phyloP scores from a whole-genome alignment of 2,329 filamentous ascomycete genomes.

The Cercospora janseana region DNA sequence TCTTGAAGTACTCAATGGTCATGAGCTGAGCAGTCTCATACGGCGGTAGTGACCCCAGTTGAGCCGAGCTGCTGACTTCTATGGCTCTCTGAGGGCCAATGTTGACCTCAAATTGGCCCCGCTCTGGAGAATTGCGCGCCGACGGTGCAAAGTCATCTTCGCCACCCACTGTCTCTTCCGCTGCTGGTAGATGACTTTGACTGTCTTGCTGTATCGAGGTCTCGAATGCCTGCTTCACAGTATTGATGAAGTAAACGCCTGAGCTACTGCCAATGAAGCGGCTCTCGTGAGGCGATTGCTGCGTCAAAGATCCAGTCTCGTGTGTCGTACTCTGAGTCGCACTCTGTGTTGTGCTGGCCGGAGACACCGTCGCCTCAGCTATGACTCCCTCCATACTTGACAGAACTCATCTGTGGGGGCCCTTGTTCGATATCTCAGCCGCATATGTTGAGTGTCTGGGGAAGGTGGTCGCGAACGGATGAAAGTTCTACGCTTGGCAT shows the following conservation, averaged over 20 bases:
- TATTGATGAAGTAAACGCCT: constrained; percentile 56
- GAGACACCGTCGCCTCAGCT: constrained; percentile 22
- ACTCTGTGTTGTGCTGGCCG: constrained; percentile 18
- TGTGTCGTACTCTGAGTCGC: constrained; percentile 15
- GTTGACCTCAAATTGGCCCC: constrained; percentile 21
- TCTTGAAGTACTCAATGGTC: constrained; percentile 51
- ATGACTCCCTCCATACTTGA: constrained; percentile 2
- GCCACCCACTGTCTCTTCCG: constrained; percentile 27
- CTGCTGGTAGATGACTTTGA: constrained; percentile 18
- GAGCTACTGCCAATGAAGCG: constrained; percentile 53
- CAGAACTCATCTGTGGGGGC: too few relatives aligned
- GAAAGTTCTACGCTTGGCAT: constrained; percentile 9
- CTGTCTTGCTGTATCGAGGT: constrained; percentile 20
- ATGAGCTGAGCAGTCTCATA: constrained; percentile 43
- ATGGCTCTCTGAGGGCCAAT: constrained; percentile 20
- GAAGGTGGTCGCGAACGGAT: neutral
- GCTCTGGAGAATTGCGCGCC: constrained; percentile 24
- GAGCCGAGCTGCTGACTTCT: constrained; percentile 20
- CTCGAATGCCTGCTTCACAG: constrained; percentile 53
- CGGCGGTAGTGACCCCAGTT: constrained; percentile 29
- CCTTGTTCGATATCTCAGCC: neutral
- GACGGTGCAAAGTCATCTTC: constrained; percentile 26
- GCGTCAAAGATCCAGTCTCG: constrained; percentile 26
- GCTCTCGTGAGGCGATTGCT: constrained; percentile 23
- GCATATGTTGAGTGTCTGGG: neutral